Base-by-base conservation (phyloP, 2,329 filamentous ascomycete species). In the Ceratocystis papillata region DNA sequence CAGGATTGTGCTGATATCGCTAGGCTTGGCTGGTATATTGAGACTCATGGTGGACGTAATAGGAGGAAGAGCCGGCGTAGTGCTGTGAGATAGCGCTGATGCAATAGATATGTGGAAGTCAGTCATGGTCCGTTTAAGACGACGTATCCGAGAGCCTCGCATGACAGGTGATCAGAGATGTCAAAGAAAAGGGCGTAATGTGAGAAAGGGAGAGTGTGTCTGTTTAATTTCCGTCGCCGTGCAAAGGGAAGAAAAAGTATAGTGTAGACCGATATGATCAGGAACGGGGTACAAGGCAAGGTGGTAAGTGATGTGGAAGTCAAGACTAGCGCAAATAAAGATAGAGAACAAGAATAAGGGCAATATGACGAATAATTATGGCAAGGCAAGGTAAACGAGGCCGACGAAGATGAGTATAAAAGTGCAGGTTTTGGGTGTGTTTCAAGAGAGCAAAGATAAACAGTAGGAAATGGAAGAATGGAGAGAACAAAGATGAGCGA, bases 71-170 rank as follows among this genome's bases (percentile, higher is more conserved):
- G 45, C 62, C 53, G 62, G 45, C 33, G 62, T 63, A 41, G 44
- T 20, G 15, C 62, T 48, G 62, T 63, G n/a, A 17, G 63, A 65
- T 25, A 65, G 33, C 28, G 63, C 64, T 50, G 66, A 64, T 53
- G 66, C 44, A 59, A 67, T 50, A 15, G 66, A 67, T 44, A 67
- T 45, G 28, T 67, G 63, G 17, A 65, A 53, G 63, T 67, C 66
- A 67, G 66, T 37, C 62, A 63, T 48, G 28, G 62, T 53, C 22
- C 46, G 28, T 63, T 48, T 63, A 30, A 63, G 46, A 37, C 63
- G 59, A 45, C 66, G 66, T 61, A 67, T 67, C 46, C 60, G 45
- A 22, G 62, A 55, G 46, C 59, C 50, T 22, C 66, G 63, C 60
- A 65, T 65, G 48, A 44, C 66, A 60, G 50, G 63, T 65, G 48